Evolutionary conservation across 2,329 filamentous ascomycete species (phyloP).

Genomic region (Coniochaeta sp.): DNA sequence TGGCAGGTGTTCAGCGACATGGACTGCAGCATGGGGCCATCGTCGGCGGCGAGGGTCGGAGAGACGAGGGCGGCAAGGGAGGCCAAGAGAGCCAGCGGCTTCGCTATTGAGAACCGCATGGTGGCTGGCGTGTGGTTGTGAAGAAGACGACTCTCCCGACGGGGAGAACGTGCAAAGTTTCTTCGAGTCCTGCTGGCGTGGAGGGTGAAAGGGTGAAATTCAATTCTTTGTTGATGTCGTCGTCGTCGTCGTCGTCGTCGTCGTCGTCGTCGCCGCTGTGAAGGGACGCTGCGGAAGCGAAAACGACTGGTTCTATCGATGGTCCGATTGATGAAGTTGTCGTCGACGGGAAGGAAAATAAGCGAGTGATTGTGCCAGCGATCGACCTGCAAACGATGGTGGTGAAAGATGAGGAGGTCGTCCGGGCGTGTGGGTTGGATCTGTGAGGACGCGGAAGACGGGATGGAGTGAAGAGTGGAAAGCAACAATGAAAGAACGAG

Average conservation of each 20-base stretch:
- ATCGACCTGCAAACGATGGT: slow-evolving; percentile 7
- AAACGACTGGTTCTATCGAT: not conserved
- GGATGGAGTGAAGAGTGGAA: slow-evolving; percentile 3
- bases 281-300: not conserved
- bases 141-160: not conserved
- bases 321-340: not conserved
- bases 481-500: slow-evolving; percentile 5
- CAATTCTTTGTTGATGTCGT: not conserved
- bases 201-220: not conserved
- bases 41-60: slow-evolving; percentile 47
- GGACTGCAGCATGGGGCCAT: slow-evolving; percentile 56
- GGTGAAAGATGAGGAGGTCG: slow-evolving; percentile 1
- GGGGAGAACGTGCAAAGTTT: not conserved
- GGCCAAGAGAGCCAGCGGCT: slow-evolving; percentile 37
- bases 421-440: slow-evolving; percentile 1
- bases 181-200: not conserved
- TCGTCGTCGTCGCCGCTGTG: not conserved
- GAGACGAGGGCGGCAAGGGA: slow-evolving; percentile 34
- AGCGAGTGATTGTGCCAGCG: slow-evolving; percentile 19
- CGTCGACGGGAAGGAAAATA: slow-evolving; percentile 2
- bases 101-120: slow-evolving; percentile 23
- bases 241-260: not conserved
- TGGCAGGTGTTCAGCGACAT: slow-evolving; percentile 82
- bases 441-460: too few relatives aligned
- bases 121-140: slow-evolving; percentile 3